Evolutionary conservation across 2,329 filamentous ascomycete genomes (phyloP).

Genomic region (Chalaropsis ovoidea): DNA sequence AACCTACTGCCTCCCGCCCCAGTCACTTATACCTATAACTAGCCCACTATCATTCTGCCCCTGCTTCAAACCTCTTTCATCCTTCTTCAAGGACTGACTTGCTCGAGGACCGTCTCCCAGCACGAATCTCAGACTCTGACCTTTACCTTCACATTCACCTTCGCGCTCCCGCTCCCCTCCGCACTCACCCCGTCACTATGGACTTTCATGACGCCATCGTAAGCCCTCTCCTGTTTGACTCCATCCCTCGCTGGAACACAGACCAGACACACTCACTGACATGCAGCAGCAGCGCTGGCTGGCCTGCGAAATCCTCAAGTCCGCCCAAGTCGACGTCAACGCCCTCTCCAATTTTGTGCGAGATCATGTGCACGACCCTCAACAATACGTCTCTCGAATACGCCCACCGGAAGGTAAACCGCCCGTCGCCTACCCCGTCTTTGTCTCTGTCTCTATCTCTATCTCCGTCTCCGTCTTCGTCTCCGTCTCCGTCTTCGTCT

Average conservation of each 20-base stretch:
- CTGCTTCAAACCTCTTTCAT: not conserved
- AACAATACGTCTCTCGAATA: not conserved
- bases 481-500: too few species aligned
- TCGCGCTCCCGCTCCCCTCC: not conserved
- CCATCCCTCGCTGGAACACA: not conserved
- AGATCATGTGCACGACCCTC: slow-evolving; percentile 6
- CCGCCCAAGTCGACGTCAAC: not conserved
- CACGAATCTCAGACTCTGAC: not conserved
- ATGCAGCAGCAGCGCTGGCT: not conserved
- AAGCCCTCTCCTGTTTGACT: not conserved
- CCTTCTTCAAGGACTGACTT: not conserved
- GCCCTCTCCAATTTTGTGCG: slow-evolving; percentile 17
- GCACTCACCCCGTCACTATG: not conserved
- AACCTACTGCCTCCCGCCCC: not conserved
- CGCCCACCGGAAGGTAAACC: slow-evolving; percentile 5
- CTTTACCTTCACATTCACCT: not conserved
- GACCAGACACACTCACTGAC: not conserved
- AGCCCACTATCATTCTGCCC: not conserved
- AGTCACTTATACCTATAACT: slow-evolving; percentile 7
- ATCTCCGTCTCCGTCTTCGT: too few species aligned
- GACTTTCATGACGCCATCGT: slow-evolving; percentile 1
- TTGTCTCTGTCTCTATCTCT: too few species aligned
- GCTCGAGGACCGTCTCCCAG: not conserved
- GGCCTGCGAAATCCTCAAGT: slow-evolving; percentile 16
- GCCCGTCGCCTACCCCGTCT: too few species aligned